These are phyloP conservation scores for Populus hybrid DNA, from an alignment of 441 rosid species.

Conservation along the genomic window DNA sequence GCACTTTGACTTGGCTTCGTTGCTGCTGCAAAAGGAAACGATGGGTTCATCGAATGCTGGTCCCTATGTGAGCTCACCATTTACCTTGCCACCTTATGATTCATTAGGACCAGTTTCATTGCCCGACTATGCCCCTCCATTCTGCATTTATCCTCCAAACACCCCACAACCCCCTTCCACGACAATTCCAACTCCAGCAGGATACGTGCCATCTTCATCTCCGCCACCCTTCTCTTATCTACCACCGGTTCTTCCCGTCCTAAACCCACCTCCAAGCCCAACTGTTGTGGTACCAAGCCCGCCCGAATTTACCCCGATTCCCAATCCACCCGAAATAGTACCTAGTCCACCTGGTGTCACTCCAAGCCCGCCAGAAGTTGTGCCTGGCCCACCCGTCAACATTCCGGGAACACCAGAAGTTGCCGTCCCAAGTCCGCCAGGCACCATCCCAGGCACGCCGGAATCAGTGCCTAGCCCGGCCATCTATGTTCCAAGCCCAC, in stretches of 20 bases:
- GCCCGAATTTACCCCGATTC: not conserved
- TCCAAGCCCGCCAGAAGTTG: slow-evolving; percentile 40
- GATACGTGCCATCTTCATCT: slow-evolving; percentile 17
- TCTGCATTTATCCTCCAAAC: slow-evolving; percentile 55
- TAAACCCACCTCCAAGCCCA: slow-evolving; percentile 39
- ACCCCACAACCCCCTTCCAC: slow-evolving; percentile 45
- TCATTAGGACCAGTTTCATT: slow-evolving; percentile 50
- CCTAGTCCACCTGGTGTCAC: slow-evolving; percentile 39
- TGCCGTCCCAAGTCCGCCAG: slow-evolving; percentile 27
- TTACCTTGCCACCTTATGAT: slow-evolving; percentile 59
- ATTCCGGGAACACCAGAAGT: slow-evolving; percentile 37
- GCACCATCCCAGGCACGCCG: not conserved
- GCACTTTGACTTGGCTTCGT: slow-evolving; percentile 36
- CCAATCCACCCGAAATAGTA: slow-evolving; percentile 30
- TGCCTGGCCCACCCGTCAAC: slow-evolving; percentile 25
- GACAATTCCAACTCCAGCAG: slow-evolving; percentile 23
- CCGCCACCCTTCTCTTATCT: slow-evolving; percentile 17
- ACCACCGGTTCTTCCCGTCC: slow-evolving; percentile 36
- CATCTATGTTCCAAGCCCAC: slow-evolving; percentile 22
- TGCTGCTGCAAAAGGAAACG: slow-evolving; percentile 26
- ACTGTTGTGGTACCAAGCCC: slow-evolving; percentile 18
- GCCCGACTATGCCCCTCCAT: slow-evolving; percentile 57
- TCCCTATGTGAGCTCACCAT: slow-evolving; percentile 61
- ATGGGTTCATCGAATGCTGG: slow-evolving; percentile 39
- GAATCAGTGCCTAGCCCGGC: slow-evolving; percentile 32